Base-by-base conservation (phyloP, 331 rosid species). In the Arachis monticola region DNA sequence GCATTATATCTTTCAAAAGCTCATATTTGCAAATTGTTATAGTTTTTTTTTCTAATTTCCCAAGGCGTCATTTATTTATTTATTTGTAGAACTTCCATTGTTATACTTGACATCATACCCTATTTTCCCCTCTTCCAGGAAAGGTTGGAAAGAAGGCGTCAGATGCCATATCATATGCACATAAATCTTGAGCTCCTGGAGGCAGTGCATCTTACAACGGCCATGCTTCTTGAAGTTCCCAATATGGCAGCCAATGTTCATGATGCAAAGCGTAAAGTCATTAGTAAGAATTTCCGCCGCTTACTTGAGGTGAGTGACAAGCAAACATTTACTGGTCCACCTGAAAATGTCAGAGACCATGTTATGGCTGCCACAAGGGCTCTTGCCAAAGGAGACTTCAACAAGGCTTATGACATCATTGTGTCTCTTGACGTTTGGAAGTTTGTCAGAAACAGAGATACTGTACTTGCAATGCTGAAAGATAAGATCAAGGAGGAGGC, bases 91-190 rank as follows among this genome's bases (percentile, higher is more conserved):
- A 58, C 48, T 74, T 52, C 42, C 6, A 51, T 50, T 60, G 65
- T 72, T 55, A 40, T 57, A 31, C 31, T 47, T 44, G n/a, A 60
- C 42, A 55, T 55, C 9, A 12, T 2, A 79, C 56, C 7, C 9
- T 11, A 38, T 59, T 13, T 62, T 41, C 58, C 35, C 40, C 63
- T 17, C 73, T 55, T 66, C 41, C 91, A 95, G 99, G 99, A 95
- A 86, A 90, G 98, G 79, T 72, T 90, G 86, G 99, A 95, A 87
- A 86, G 99, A 81, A 90, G 99, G 74, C 88, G 99, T 1, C 98
- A 92, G 83, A 95, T 95, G 99, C 99, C 99, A 35, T 95, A 95
- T 79, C 99, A 95, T 62, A 95, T 95, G 99, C 99, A 95, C 83
- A 95, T 95, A 56, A 95, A 92, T 84, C 98, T 91, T 17, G 99